Percentiles rank a stretch among this genome's conserved stretches.
Evolutionary conservation across 2,329 filamentous ascomycete genomes (phyloP).

Genomic region (Fusarium hostae): DNA sequence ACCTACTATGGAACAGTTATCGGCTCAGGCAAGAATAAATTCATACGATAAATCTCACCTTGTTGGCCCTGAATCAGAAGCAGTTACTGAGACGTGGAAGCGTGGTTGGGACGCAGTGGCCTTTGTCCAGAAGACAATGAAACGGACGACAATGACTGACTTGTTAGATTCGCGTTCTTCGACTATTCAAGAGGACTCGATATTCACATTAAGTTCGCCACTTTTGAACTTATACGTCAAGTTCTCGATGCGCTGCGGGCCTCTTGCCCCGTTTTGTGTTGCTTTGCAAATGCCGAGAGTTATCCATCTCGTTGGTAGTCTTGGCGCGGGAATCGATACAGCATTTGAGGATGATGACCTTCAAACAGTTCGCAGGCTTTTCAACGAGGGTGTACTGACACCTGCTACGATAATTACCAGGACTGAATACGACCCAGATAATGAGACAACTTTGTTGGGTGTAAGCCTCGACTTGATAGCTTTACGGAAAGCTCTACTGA

Average conservation of each 20-base stretch:
- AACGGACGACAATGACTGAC: too few species aligned
- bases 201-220: not conserved
- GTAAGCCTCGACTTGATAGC: not conserved
- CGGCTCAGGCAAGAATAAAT: too few species aligned
- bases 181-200: not conserved
- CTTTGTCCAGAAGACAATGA: not conserved
- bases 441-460: not conserved
- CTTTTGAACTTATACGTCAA: not conserved
- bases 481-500: too few species aligned
- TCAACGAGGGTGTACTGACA: not conserved
- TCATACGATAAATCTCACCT: too few species aligned
- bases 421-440: not conserved
- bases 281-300: not conserved
- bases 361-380: not conserved
- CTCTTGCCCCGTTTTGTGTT: not conserved
- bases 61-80: not conserved
- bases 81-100: not conserved
- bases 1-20: too few species aligned
- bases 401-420: not conserved
- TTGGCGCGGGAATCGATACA: not conserved
- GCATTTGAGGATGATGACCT: rapidly evolving
- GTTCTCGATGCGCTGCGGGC: not conserved
- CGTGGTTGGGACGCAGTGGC: not conserved
- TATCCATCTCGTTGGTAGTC: not conserved
- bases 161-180: too few species aligned